phyloP scores from a whole-genome alignment of 805 yeast species.

The Saturnispora hagleri region DNA sequence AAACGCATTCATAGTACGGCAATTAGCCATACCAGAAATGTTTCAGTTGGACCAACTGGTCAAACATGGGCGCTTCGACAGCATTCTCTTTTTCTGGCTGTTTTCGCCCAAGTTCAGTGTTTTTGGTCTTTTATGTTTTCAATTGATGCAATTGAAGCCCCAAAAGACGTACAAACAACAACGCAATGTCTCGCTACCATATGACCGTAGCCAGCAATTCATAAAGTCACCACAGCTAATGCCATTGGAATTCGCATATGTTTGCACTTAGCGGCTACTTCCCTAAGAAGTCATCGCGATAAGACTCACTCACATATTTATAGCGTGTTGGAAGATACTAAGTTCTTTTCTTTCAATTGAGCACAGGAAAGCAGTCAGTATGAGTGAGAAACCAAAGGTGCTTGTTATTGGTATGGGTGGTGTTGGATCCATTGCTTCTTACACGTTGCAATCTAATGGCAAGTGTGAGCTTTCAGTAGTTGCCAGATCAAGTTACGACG shows the following conservation, averaged over 20 bases:
- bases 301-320: background rate
- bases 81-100: too few relatives aligned
- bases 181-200: background rate
- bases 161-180: background rate
- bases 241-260: background rate
- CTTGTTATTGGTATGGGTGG: slow-evolving; percentile 79
- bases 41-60: too few relatives aligned
- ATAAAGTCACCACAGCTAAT: too few relatives aligned
- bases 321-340: background rate
- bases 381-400: slow-evolving; percentile 28
- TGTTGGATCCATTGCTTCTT: slow-evolving; percentile 72
- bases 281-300: background rate
- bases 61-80: too few relatives aligned
- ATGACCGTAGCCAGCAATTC: too few relatives aligned
- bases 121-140: too few relatives aligned
- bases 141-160: background rate
- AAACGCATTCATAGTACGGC: background rate
- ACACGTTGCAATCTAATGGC: slow-evolving; percentile 43
- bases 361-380: background rate
- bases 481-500: slow-evolving; percentile 55
- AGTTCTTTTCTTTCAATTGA: background rate
- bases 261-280: background rate
- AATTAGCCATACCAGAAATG: background rate
- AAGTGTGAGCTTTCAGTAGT: slow-evolving; percentile 49
- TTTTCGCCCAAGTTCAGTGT: too few relatives aligned